phyloP scores from a whole-genome alignment of 2,329 filamentous ascomycete species.

The Ophiostoma triangulosporum region DNA sequence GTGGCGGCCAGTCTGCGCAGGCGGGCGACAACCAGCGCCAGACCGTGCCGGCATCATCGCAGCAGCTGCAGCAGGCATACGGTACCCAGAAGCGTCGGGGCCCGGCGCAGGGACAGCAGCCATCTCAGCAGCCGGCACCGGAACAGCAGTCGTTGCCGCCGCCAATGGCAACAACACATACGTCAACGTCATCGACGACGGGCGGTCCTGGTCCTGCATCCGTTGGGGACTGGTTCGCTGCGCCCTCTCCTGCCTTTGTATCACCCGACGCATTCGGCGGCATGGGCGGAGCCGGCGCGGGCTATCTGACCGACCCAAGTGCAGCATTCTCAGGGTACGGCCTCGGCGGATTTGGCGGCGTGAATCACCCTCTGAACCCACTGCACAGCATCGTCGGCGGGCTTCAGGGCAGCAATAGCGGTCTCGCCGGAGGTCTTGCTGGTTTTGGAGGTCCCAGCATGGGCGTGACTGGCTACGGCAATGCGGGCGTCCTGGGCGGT shows the following conservation, averaged over 20 bases:
- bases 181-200: constrained; percentile 19
- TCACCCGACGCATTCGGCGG: constrained; percentile 34
- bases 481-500: constrained; percentile 15
- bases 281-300: constrained; percentile 21
- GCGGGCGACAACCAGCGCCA: neutral
- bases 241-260: constrained; percentile 38
- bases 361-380: constrained; percentile 4
- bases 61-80: constrained; percentile 12
- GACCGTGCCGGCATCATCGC: constrained; percentile 22
- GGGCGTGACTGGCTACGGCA: constrained; percentile 11
- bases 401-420: neutral
- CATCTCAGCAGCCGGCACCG: neutral
- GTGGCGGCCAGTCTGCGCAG: neutral
- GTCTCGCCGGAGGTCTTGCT: neutral
- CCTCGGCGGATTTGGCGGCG: constrained; percentile 10
- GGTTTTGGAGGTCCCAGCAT: neutral
- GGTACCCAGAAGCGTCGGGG: neutral
- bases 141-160: constrained; percentile 14
- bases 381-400: constrained; percentile 8
- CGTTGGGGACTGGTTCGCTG: constrained; percentile 34
- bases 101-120: neutral
- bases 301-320: constrained; percentile 14
- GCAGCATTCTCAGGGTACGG: constrained; percentile 16
- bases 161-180: constrained; percentile 14
- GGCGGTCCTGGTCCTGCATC: constrained; percentile 15